Conservation (phyloP, 331 rosid genomes). For the Acacia concinna region DNA sequence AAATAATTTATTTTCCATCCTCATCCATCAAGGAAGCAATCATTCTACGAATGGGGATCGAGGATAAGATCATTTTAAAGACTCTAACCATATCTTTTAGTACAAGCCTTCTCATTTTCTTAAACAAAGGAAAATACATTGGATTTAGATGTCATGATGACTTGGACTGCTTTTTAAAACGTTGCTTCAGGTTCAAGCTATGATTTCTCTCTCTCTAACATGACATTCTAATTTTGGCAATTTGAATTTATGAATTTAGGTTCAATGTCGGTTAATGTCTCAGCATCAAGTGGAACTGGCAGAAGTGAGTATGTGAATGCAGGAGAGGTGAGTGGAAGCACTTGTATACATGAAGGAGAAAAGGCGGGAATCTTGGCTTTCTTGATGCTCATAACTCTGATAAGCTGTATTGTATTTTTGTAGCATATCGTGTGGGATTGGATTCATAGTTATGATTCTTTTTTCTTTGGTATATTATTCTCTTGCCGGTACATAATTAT, state of each 20-base stretch:
- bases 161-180: background rate
- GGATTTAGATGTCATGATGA: background rate
- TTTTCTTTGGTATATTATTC: slow-evolving; percentile 41
- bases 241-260: slow-evolving; percentile 49
- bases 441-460: slow-evolving; percentile 28
- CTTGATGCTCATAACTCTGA: slow-evolving; percentile 44
- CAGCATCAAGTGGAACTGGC: slow-evolving; percentile 62
- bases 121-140: background rate
- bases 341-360: slow-evolving; percentile 38
- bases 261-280: slow-evolving; percentile 78
- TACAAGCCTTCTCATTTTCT: slow-evolving; percentile 7
- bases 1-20: slow-evolving; percentile 3
- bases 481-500: slow-evolving; percentile 49
- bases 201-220: slow-evolving; percentile 1
- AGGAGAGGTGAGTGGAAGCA: slow-evolving; percentile 60
- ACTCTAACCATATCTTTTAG: background rate
- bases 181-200: slow-evolving; percentile 2
- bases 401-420: slow-evolving; percentile 43
- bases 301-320: slow-evolving; percentile 80
- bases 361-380: slow-evolving; percentile 46
- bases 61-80: slow-evolving; percentile 5
- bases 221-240: slow-evolving; percentile 22
- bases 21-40: background rate
- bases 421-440: slow-evolving; percentile 40
- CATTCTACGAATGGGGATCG: background rate